Evolutionary conservation across 2,329 filamentous ascomycete species (phyloP).

Genomic region (Albophoma yamanashiensis): DNA sequence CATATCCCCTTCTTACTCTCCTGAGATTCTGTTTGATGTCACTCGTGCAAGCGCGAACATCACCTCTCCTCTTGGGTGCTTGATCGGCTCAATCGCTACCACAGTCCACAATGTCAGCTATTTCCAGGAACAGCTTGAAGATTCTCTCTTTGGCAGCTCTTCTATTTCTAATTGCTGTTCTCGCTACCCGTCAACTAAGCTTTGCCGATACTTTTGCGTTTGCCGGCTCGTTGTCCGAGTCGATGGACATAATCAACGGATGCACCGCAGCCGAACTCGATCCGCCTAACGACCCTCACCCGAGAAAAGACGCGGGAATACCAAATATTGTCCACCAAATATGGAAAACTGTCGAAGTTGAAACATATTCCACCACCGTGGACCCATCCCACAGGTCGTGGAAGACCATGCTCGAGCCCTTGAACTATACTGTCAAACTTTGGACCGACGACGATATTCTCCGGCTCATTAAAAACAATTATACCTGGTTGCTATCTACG

Average conservation of each 20-base stretch:
- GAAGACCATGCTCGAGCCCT: conserved; percentile 6
- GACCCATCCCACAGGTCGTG: conserved; percentile 5
- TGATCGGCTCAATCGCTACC: not conserved
- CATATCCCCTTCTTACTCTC: not conserved
- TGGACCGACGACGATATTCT: conserved; percentile 13
- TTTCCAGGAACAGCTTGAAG: not conserved
- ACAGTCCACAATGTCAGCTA: not conserved
- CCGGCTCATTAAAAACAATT: conserved; percentile 6
- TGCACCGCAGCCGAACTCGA: not conserved
- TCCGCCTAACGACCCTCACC: not conserved
- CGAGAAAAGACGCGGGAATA: not conserved
- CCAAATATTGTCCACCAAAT: conserved; percentile 13
- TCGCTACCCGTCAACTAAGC: not conserved
- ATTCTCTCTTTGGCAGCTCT: not conserved
- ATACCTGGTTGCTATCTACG: conserved; percentile 11
- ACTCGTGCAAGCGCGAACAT: not conserved
- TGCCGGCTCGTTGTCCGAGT: not conserved
- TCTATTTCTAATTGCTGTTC: not conserved
- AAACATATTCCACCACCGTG: conserved; percentile 6
- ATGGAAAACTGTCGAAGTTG: conserved; percentile 10
- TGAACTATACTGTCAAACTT: conserved; percentile 11
- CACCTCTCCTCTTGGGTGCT: not conserved
- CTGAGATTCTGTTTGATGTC: too few relatives aligned
- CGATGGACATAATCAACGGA: not conserved
- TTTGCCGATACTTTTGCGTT: not conserved